Base-by-base conservation (phyloP, 1,284 basidiomycete species). In the Testicularia cyperi region DNA sequence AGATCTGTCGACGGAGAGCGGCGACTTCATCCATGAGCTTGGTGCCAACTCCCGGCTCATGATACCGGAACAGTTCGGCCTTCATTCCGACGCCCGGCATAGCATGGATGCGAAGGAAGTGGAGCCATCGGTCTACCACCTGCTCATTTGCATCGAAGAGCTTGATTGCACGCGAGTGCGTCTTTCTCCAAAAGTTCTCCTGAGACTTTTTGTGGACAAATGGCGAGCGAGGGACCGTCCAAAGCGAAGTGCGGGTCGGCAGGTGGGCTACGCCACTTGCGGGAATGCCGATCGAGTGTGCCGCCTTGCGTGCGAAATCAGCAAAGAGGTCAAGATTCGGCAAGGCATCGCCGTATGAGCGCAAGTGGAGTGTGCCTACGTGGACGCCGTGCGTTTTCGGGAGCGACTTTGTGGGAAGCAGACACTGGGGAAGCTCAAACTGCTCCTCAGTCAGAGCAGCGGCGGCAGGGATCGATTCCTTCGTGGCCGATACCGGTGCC, bases 141-240 rank as follows among this genome's bases (percentile, higher is more conserved):
- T 86, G 83, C 2, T 83, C 80, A 68, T 92, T 83, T 9, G 91
- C 84, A 77, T 98, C 92, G 82, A 84, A 97, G 1, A 92, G 87
- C 78, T 92, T 92, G 79, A 98, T 85, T 18, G 83, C 83, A 13
- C 92, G 82, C 69, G 87, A 88, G 75, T 94, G 88, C 44, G 88
- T 87, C 69, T 81, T 82, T 23, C 90, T 80, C 78, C 91, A 87
- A 77, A 96, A 98, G 79, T 97, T 97, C 80, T 98, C 92, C 78
- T 96, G 92, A 16, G 83, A 82, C 79, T 95, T 96, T 77, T 98
- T 98, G 78, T 94, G 87, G 7, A 86, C 86, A 77, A 97, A 97
- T 4, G 92, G 92, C 4, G 85, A 84, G 31, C 86, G 84, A 9
- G 84, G 82, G 12, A 97, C 92, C 0, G 94, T 96, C 85, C 88